Evolutionary conservation across 2,329 filamentous ascomycete species (phyloP).

Genomic region (Xylariaceae sp.): DNA sequence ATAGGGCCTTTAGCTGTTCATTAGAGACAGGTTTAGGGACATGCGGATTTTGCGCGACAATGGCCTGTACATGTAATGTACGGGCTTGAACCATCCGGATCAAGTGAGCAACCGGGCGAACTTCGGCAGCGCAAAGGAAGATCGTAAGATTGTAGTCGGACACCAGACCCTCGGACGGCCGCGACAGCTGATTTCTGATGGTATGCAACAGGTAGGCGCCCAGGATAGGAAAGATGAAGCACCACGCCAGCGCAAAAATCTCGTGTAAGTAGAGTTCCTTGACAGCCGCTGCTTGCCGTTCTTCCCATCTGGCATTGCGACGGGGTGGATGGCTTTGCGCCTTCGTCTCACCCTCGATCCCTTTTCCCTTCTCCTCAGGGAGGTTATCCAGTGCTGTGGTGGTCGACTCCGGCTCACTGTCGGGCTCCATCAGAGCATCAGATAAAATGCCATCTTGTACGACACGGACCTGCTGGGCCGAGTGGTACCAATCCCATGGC

Average conservation of each 20-base stretch:
- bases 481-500: conserved; percentile 80
- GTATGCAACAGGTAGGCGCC: conserved; percentile 81
- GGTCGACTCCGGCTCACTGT: conserved; percentile 38
- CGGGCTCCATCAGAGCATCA: conserved; percentile 41
- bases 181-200: conserved; percentile 73
- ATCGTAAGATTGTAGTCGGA: conserved; percentile 91
- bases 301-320: conserved; percentile 22
- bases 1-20: conserved; percentile 51
- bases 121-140: conserved; percentile 80
- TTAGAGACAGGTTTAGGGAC: conserved; percentile 33
- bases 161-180: conserved; percentile 78
- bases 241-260: conserved; percentile 65
- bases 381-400: conserved; percentile 38
- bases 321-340: conserved; percentile 5
- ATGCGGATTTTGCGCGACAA: conserved; percentile 55
- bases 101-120: conserved; percentile 75
- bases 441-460: conserved; percentile 40
- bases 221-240: conserved; percentile 70
- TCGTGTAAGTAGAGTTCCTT: conserved; percentile 71
- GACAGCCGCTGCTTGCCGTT: conserved; percentile 38
- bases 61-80: conserved; percentile 74
- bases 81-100: conserved; percentile 73
- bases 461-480: conserved; percentile 58
- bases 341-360: conserved; percentile 9
- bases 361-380: conserved; percentile 39